Conservation (phyloP, 441 rosid genomes). For the Manihot esculenta region DNA sequence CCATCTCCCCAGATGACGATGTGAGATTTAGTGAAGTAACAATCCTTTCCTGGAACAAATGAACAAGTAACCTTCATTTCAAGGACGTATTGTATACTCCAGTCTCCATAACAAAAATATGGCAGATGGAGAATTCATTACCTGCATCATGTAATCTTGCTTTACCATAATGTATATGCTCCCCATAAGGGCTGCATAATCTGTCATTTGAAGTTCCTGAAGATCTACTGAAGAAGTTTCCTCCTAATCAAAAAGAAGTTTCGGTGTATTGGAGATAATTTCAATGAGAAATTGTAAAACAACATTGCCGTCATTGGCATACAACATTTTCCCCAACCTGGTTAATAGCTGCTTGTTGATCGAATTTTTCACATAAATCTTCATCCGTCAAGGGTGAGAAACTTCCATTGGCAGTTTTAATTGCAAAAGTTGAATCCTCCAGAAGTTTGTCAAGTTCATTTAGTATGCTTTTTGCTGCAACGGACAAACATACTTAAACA, state of each 20-base stretch:
- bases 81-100: background rate
- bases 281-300: background rate
- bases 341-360: conserved; percentile 27
- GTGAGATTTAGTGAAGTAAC: conserved; percentile 58
- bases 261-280: background rate
- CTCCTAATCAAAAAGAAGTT: conserved; percentile 29
- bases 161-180: conserved; percentile 67
- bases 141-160: conserved; percentile 85
- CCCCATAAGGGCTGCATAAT: conserved; percentile 52
- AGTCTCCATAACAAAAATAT: background rate
- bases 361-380: conserved; percentile 29
- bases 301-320: background rate
- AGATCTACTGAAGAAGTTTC: conserved; percentile 20
- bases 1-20: conserved; percentile 54
- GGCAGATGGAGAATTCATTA: conserved; percentile 15
- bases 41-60: conserved; percentile 60
- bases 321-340: conserved; percentile 34
- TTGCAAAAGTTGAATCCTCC: conserved; percentile 39
- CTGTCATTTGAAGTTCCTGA: conserved; percentile 40
- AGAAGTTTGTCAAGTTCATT: conserved; percentile 49
- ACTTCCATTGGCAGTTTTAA: conserved; percentile 38
- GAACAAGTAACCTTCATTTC: background rate
- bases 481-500: conserved; percentile 1
- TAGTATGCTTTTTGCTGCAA: conserved; percentile 60
- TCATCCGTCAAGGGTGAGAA: conserved; percentile 28